phyloP scores from a whole-genome alignment of 2,329 filamentous ascomycete species.

The Scedosporium dehoogii region DNA sequence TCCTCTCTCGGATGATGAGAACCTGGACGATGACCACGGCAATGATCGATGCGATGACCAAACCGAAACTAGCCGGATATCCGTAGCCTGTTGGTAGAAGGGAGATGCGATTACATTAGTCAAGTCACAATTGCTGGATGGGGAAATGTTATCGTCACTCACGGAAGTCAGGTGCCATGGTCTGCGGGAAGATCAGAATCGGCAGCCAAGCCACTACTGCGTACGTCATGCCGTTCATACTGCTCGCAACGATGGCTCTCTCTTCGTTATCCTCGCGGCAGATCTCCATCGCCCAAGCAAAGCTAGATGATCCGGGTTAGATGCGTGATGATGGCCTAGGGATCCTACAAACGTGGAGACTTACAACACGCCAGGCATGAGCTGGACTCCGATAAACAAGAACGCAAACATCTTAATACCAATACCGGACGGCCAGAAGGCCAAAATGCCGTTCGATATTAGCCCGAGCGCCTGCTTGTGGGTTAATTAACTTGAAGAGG shows the following conservation, averaged over 20 bases:
- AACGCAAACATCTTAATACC: conserved; percentile 4
- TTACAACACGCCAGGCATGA: conserved; percentile 4
- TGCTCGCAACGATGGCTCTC: conserved; percentile 52
- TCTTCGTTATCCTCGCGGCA: conserved; percentile 49
- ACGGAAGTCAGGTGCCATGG: conserved; percentile 39
- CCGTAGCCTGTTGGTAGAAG: conserved; percentile 5
- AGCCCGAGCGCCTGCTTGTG: conserved; percentile 1
- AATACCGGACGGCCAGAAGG: background rate
- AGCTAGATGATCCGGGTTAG: conserved; percentile 16
- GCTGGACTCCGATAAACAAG: conserved; percentile 3
- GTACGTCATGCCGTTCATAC: conserved; percentile 62
- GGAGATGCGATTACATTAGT: background rate
- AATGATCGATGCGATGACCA: conserved; percentile 8
- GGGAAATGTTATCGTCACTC: background rate
- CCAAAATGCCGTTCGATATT: background rate
- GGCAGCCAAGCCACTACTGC: conserved; percentile 62
- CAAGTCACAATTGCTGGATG: background rate
- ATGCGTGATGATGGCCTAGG: background rate
- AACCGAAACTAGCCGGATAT: conserved; percentile 10
- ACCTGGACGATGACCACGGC: conserved; percentile 4
- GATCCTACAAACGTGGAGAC: background rate
- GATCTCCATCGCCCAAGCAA: conserved; percentile 41
- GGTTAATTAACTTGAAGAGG: background rate
- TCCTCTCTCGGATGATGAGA: conserved; percentile 7
- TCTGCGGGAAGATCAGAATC: conserved; percentile 54